phyloP scores from a whole-genome alignment of 1,139 yeast species.

The Kluyveromyces sp. region DNA sequence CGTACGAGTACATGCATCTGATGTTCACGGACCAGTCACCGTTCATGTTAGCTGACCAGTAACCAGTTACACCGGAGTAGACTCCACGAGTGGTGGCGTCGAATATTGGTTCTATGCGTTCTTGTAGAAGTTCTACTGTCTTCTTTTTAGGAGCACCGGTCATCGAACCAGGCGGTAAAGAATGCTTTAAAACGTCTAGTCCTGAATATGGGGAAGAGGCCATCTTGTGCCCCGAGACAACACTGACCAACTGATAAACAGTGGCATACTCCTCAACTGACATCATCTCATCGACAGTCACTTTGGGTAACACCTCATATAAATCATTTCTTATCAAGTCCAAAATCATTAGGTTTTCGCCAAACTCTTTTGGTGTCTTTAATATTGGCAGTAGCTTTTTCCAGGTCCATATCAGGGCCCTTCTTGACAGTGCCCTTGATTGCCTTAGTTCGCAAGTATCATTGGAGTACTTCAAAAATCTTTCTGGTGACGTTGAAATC shows the following conservation, averaged over 20 bases:
- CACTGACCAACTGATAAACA: conserved; percentile 87
- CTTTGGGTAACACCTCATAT: conserved; percentile 58
- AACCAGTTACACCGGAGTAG: conserved; percentile 93
- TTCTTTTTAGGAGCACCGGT: conserved; percentile 98
- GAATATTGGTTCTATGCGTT: conserved; percentile 29
- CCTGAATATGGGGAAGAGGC: conserved; percentile 44
- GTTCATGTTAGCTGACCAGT: conserved; percentile 82
- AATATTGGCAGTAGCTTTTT: conserved; percentile 56
- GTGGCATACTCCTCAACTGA: conserved; percentile 86
- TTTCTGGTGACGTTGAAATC: conserved; percentile 88
- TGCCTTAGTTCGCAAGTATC: conserved; percentile 66
- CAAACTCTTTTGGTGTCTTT: conserved; percentile 85
- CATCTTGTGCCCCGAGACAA: conserved; percentile 58
- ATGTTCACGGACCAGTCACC: conserved; percentile 97
- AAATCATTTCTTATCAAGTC: conserved; percentile 92
- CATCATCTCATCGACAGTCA: conserved; percentile 75
- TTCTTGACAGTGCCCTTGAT: conserved; percentile 92
- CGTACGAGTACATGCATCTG: conserved; percentile 69
- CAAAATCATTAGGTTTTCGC: conserved; percentile 95
- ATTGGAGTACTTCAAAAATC: conserved; percentile 75
- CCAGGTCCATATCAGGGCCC: conserved; percentile 42
- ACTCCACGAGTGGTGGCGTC: conserved; percentile 64
- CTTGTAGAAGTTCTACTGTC: conserved; percentile 74
- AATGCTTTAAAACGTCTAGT: conserved; percentile 64
- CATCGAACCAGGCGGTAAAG: conserved; percentile 98